These are phyloP conservation scores for Prunus padus DNA, from an alignment of 306 rosid species.

Conservation along the genomic window DNA sequence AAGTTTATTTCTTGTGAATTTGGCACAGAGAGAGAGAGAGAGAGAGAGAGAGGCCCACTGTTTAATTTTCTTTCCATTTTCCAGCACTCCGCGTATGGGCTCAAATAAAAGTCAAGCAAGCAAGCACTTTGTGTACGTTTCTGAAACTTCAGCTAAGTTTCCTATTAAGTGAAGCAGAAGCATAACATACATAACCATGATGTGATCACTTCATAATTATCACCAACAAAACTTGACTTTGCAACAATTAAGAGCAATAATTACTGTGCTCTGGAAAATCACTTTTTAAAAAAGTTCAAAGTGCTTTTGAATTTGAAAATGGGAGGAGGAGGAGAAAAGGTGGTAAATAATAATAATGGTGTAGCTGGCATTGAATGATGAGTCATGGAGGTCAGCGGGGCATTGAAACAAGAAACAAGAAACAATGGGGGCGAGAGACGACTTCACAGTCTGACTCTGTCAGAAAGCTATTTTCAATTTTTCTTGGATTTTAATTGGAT, in stretches of 20 bases:
- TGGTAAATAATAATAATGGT: constrained; percentile 24
- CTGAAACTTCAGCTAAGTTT: background rate
- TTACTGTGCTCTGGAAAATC: background rate
- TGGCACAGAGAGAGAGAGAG: background rate
- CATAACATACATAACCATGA: background rate
- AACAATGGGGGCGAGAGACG: too few relatives aligned
- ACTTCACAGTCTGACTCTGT: constrained; percentile 17
- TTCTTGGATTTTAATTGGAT: background rate
- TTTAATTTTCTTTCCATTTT: too few relatives aligned
- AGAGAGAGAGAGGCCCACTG: background rate
- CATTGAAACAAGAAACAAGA: constrained; percentile 46
- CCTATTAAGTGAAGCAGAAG: constrained; percentile 10
- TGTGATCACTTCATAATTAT: background rate
- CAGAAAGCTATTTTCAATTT: constrained; percentile 21
- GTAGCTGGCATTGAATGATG: constrained; percentile 56
- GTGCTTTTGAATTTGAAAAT: constrained; percentile 35
- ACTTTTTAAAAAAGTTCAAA: background rate
- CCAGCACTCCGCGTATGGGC: background rate
- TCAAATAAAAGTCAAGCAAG: too few relatives aligned
- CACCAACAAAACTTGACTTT: background rate
- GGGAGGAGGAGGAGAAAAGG: background rate
- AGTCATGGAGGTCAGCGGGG: constrained; percentile 43
- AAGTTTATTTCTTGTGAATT: background rate
- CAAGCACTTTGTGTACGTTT: background rate
- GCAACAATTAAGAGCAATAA: background rate